These are phyloP conservation scores for Scutellaria barbata DNA, from an alignment of 257 asterid species.

Conservation along the genomic window DNA sequence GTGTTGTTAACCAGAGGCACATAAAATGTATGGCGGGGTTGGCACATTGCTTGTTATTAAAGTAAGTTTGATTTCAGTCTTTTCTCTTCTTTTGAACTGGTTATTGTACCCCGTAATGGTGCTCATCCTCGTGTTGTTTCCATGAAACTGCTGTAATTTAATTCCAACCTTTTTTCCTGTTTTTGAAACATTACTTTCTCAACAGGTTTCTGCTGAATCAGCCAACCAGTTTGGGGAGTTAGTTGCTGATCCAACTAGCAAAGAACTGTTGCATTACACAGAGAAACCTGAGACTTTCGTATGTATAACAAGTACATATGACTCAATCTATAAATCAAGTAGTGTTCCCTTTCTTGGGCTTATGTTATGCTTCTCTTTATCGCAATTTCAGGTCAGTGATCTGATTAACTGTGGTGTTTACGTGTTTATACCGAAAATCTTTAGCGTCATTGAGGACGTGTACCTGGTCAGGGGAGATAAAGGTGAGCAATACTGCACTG, in stretches of 20 bases:
- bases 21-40: constrained; percentile 68
- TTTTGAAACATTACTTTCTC: constrained; percentile 15
- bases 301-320: constrained; percentile 37
- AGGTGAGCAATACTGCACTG: constrained; percentile 46
- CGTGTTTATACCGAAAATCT: constrained; percentile 70
- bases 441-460: constrained; percentile 60
- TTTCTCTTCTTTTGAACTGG: constrained; percentile 4
- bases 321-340: constrained; percentile 7
- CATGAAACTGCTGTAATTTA: not conserved
- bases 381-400: constrained; percentile 69
- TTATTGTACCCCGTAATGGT: constrained; percentile 18
- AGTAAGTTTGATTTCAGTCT: constrained; percentile 45
- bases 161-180: constrained; percentile 15
- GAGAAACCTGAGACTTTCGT: constrained; percentile 93
- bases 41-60: constrained; percentile 79
- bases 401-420: constrained; percentile 86
- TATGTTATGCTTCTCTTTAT: constrained; percentile 22
- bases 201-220: constrained; percentile 83
- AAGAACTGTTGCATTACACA: constrained; percentile 80
- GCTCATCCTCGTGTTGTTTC: constrained; percentile 11
- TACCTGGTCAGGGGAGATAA: constrained; percentile 55
- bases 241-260: constrained; percentile 80
- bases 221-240: constrained; percentile 90
- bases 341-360: constrained; percentile 30
- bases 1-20: constrained; percentile 60